Base-by-base conservation (phyloP, 768 basidiomycete genomes). In the Tubosaeta sp. region DNA sequence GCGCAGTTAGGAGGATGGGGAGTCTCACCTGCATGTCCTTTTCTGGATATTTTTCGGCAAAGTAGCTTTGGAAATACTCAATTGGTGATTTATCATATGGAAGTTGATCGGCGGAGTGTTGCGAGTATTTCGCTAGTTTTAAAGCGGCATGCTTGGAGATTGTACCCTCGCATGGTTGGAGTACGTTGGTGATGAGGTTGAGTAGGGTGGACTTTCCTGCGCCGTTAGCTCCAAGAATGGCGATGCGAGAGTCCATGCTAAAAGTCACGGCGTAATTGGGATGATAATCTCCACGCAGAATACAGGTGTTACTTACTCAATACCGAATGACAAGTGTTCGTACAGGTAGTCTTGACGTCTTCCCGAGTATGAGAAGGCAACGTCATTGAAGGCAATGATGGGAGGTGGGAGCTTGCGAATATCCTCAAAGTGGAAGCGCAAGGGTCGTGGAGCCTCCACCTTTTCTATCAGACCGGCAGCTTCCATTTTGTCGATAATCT, bases 401-500 rank as follows among this genome's bases (percentile, higher is more conserved):
- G 95, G 95, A 36, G 95, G 95, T 1, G 95, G 95, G 8, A 99
- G 82, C 70, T 86, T 94, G 61, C 80, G 77, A 56, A 97, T 83
- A 61, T 95, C 93, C 70, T 98, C 95, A 62, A 98, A 99, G 79
- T 95, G 86, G 82, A 98, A 99, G 45, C 83, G 77, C 30, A 99
- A 76, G 14, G 82, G 81, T 59, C 81, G 83, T 31, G 79, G 77
- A 4, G 69, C 68, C 65, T 94, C 92, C 52, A 96, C 74, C 73
- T 92, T 93, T 71, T 99, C 92, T 65, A 99, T 80, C 38, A 99
- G 79, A 55, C 95, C 95, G 13, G 94, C 95, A 24, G 95, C 95
- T 77, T 99, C 96, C 95, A 99, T 99, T 82, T 99, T 99, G 79
- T 99, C 95, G 72, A 99, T 95, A 57, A 99, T 98, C 81, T 99